These are phyloP conservation scores for Talaromyces islandicus DNA, from an alignment of 2,329 filamentous ascomycete species.

Conservation along the genomic window DNA sequence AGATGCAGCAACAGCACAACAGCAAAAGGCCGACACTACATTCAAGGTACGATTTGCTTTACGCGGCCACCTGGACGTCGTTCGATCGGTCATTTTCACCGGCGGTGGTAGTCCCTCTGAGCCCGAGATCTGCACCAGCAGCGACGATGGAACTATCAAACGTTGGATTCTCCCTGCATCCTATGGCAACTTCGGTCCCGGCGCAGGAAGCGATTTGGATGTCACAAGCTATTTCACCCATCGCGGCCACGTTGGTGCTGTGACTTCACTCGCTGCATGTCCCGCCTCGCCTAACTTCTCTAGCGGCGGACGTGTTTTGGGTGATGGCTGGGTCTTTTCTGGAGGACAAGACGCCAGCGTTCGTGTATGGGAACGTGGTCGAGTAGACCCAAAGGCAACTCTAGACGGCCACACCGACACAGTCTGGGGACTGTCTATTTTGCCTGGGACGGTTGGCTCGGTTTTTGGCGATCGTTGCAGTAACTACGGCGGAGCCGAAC, in stretches of 20 bases:
- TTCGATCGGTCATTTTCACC: slow-evolving; percentile 92
- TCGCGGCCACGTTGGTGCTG: slow-evolving; percentile 83
- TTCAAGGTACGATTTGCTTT: slow-evolving; percentile 94
- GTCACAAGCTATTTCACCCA: slow-evolving; percentile 93
- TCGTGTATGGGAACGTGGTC: slow-evolving; percentile 88
- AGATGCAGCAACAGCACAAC: slow-evolving; percentile 33
- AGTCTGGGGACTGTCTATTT: slow-evolving; percentile 89
- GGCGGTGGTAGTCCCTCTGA: slow-evolving; percentile 92
- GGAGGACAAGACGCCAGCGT: slow-evolving; percentile 91
- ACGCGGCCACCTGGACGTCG: slow-evolving; percentile 86
- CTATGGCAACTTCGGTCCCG: slow-evolving; percentile 56
- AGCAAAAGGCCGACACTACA: slow-evolving; percentile 60
- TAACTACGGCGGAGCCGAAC: slow-evolving; percentile 72
- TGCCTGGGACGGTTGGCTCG: slow-evolving; percentile 73
- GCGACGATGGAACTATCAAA: slow-evolving; percentile 94
- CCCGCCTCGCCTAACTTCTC: slow-evolving; percentile 83
- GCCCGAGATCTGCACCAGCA: slow-evolving; percentile 92
- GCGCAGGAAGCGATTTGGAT: slow-evolving; percentile 71
- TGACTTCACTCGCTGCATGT: slow-evolving; percentile 81
- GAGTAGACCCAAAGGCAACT: slow-evolving; percentile 91
- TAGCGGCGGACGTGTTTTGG: slow-evolving; percentile 77
- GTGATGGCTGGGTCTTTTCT: slow-evolving; percentile 98
- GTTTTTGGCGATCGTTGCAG: slow-evolving; percentile 69
- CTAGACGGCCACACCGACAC: slow-evolving; percentile 92
- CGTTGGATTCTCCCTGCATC: slow-evolving; percentile 88